Conservation (phyloP, 2,329 filamentous ascomycete species). For the Colletotrichum nymphaeae region DNA sequence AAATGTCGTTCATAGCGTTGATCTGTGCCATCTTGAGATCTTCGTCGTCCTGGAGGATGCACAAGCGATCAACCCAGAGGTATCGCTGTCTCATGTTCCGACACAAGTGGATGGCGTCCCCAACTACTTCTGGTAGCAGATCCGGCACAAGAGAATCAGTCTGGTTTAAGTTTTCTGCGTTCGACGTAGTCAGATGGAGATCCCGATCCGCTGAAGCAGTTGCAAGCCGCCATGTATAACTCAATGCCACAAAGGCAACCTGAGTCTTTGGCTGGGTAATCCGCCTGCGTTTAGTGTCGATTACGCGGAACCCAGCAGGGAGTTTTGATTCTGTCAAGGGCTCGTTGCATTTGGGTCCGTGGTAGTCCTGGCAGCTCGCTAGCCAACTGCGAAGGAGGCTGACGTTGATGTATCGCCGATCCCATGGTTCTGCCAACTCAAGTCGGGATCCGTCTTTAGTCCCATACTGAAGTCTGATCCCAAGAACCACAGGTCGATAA, state of each 20-base stretch:
- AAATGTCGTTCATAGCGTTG: neutral
- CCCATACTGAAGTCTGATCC: neutral
- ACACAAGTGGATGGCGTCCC: neutral
- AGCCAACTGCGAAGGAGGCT: neutral
- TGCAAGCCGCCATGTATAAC: neutral
- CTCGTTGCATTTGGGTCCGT: neutral
- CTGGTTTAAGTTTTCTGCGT: neutral
- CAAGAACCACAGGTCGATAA: neutral
- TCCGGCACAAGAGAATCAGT: neutral
- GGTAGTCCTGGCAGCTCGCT: neutral
- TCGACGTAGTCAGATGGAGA: neutral
- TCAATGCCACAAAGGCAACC: neutral
- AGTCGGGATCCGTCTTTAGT: neutral
- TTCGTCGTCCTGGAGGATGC: neutral
- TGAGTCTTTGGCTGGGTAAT: neutral
- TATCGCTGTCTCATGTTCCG: neutral
- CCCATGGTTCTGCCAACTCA: neutral
- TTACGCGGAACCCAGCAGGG: neutral
- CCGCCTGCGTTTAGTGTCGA: neutral
- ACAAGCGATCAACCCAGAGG: neutral
- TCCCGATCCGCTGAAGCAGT: neutral
- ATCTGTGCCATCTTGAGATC: neutral
- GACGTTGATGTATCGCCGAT: neutral
- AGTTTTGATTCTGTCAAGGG: neutral
- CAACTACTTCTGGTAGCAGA: neutral